These are phyloP conservation scores for Filobasidium uniguttulatum DNA, from an alignment of 1,284 basidiomycete genomes.

Conservation along the genomic window DNA sequence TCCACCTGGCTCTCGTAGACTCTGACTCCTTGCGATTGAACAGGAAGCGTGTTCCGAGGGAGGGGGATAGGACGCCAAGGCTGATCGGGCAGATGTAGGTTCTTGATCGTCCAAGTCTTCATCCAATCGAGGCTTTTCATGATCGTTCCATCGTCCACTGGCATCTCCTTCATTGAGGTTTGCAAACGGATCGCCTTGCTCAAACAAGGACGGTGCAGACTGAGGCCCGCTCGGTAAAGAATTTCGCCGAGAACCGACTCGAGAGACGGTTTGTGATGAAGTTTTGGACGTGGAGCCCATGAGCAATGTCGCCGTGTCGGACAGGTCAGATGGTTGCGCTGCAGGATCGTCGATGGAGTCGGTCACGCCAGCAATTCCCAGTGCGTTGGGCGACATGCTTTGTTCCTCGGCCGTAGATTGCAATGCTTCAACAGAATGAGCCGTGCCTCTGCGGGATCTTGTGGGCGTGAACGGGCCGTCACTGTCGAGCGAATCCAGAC, in stretches of 20 bases:
- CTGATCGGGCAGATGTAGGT: too few species aligned
- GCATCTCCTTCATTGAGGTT: conserved; percentile 4
- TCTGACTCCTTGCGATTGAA: conserved; percentile 12
- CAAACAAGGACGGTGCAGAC: conserved; percentile 14
- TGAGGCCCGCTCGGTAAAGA: neutral
- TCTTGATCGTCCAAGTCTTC: conserved; percentile 5
- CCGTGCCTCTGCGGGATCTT: neutral
- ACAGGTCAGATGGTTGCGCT: neutral
- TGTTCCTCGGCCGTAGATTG: neutral
- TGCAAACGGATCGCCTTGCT: conserved; percentile 13
- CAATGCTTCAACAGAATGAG: neutral
- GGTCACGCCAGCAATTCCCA: neutral
- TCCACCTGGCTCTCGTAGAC: conserved; percentile 17
- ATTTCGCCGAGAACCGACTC: neutral
- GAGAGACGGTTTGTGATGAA: neutral
- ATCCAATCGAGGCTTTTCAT: neutral
- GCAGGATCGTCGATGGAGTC: neutral
- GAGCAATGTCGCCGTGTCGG: conserved; percentile 1
- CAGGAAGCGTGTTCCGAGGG: too few species aligned
- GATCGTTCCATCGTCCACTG: neutral
- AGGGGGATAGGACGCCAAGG: too few species aligned
- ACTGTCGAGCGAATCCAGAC: neutral
- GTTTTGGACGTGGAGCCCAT: neutral
- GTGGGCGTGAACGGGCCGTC: neutral
- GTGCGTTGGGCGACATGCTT: neutral